A percentile compares a stretch with the other conserved stretches of the same genome.
Conservation (phyloP, 495 filamentous ascomycete genomes). For the Endocarpon pusillum region DNA sequence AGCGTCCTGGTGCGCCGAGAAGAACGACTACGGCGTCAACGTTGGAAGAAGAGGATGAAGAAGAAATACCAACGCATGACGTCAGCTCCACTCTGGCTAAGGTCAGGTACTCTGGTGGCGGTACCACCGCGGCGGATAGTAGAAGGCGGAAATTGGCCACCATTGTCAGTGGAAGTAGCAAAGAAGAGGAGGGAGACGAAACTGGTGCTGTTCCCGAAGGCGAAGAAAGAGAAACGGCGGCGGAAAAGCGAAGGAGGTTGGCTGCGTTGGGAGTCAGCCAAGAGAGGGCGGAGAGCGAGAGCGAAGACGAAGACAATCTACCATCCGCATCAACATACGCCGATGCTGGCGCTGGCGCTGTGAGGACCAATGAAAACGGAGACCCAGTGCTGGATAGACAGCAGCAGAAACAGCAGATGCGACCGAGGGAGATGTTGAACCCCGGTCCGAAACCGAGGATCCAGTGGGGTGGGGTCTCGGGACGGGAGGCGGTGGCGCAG, state of each 20-base stretch:
- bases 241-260: conserved; percentile 65
- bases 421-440: too few relatives aligned
- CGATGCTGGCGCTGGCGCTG: too few relatives aligned
- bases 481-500: too few relatives aligned
- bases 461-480: too few relatives aligned
- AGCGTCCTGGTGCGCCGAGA: neutral
- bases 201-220: too few relatives aligned
- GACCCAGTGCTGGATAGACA: too few relatives aligned
- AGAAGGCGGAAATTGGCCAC: conserved; percentile 1
- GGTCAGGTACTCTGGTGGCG: conserved; percentile 21
- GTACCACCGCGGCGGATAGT: conserved; percentile 2
- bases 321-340: too few relatives aligned
- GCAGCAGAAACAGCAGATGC: too few relatives aligned
- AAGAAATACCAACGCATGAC: conserved; percentile 32
- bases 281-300: conserved; percentile 42
- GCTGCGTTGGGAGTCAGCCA: conserved; percentile 61
- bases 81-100: conserved; percentile 4
- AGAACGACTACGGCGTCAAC: neutral
- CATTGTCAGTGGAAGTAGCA: neutral
- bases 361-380: too few relatives aligned
- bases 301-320: conserved; percentile 31
- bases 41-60: conserved; percentile 5
- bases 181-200: conserved; percentile 6
- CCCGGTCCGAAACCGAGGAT: too few relatives aligned
- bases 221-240: conserved; percentile 56